A percentile compares a stretch with the other conserved stretches of the same genome.
Evolutionary conservation across 139 green algal genomes (phyloP).

Genomic region (Nannochloris sp.): DNA sequence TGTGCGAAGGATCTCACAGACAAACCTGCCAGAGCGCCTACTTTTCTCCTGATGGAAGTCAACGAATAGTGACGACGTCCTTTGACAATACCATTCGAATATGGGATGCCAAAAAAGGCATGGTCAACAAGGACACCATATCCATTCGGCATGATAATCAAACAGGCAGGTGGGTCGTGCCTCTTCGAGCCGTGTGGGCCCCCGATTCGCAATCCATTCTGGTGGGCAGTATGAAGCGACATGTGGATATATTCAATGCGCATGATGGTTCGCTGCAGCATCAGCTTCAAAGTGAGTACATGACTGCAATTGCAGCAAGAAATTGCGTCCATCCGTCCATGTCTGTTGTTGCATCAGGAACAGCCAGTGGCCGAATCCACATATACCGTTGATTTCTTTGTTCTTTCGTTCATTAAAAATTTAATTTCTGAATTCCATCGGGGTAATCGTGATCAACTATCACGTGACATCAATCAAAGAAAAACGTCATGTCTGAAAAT

Average conservation of each 20-base stretch:
- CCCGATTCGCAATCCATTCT: not conserved
- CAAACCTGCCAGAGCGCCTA: slow-evolving; percentile 45
- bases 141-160: slow-evolving; percentile 52
- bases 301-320: slow-evolving; percentile 49
- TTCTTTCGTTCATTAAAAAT: no score
- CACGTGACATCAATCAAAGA: no score
- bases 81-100: slow-evolving; percentile 62
- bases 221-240: slow-evolving; percentile 44
- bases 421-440: no score
- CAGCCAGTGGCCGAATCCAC: not conserved
- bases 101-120: slow-evolving; percentile 36
- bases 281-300: slow-evolving; percentile 27
- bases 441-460: no score
- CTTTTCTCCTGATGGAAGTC: slow-evolving; percentile 37
- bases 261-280: slow-evolving; percentile 6
- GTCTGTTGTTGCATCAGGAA: slow-evolving; percentile 32
- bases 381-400: no score
- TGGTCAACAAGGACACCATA: not conserved
- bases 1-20: not conserved
- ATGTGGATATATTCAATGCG: slow-evolving; percentile 36
- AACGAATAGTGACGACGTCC: slow-evolving; percentile 43
- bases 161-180: slow-evolving; percentile 36
- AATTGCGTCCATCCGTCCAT: slow-evolving; percentile 30
- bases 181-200: slow-evolving; percentile 8
- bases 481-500: no score